Evolutionary conservation across 1,139 yeast genomes (phyloP), one percentile per base, ranked within the genome.

Genomic region (Candida mesenterica): DNA sequence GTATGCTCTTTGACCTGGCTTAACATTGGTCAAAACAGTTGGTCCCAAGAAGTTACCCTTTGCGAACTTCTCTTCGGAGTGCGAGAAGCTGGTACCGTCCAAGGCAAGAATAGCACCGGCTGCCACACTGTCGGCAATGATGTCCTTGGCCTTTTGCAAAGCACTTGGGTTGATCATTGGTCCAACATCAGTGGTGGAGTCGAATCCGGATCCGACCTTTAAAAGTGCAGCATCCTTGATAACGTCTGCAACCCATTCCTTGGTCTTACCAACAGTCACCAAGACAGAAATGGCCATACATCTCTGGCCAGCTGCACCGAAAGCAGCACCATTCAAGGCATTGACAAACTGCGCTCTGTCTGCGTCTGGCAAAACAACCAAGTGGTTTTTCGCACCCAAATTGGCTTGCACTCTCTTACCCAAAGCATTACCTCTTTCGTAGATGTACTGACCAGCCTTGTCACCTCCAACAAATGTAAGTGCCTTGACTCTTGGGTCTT

Each of bases 241-340:
- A 36, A 82, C 63, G 37, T 82, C 90, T 15, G 59, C 49, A 35
- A 82, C 62, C 90, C 90, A 82, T 43, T 73, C 72, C 54, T 72
- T 72, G 35, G 86, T 70, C 46, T 76, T 72, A 15, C 90, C 90
- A 18, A 83, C 89, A n/a, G 88, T 76, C 15, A 82, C 87, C 44
- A 82, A 68, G 4, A 80, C 88, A 12, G 85, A 77, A 32, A 84
- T 79, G 10, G 90, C 90, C 90, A 83, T 82, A 62, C 92, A 82
- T 59, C 92, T 75, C 65, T 82, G 90, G 41, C 92, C 92, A 24
- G 90, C 90, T 41, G 92, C 92, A 28, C 92, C 92, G 52, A 84
- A 83, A 15, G 88, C 87, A 30, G 92, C 89, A 31, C 90, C 90
- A 38, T 71, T 80, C 30, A 82, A 63, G 18, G 87, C 82, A 54